Percentiles rank a stretch among this genome's conserved stretches.
Conservation (phyloP, 257 asterid species). For the Capsicum chinense region DNA sequence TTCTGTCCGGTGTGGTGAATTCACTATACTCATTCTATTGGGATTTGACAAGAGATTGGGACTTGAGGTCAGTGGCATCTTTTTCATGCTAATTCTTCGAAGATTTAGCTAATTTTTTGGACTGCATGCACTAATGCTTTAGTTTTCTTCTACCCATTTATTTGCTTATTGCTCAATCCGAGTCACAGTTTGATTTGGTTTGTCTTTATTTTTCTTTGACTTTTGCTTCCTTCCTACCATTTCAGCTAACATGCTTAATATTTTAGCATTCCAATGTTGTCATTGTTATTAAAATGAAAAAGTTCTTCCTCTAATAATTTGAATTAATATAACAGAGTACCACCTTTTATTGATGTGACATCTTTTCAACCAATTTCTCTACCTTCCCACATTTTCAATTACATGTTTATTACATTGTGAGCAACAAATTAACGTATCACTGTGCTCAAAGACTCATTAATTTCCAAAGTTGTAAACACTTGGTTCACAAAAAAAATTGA, state of each 20-base stretch:
- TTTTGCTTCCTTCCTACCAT: conserved; percentile 3
- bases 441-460: not conserved
- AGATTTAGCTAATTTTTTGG: conserved; percentile 19
- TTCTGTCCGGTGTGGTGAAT: conserved; percentile 79
- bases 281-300: not conserved
- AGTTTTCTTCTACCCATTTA: conserved; percentile 11
- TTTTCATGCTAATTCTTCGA: conserved; percentile 13
- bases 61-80: conserved; percentile 66
- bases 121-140: conserved; percentile 15
- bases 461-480: not conserved
- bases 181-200: not conserved
- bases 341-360: conserved; percentile 13
- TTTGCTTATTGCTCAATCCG: not conserved
- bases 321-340: not conserved
- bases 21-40: conserved; percentile 94
- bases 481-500: not conserved
- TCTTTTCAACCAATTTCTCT: not conserved
- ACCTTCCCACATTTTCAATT: not conserved
- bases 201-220: conserved; percentile 20
- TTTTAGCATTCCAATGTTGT: conserved; percentile 1
- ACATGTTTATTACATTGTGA: conserved; percentile 15
- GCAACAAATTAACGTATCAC: not conserved
- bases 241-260: not conserved
- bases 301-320: not conserved
- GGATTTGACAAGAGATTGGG: conserved; percentile 97